phyloP scores from a whole-genome alignment of 1,284 basidiomycete genomes.

The Trametes pubescens region DNA sequence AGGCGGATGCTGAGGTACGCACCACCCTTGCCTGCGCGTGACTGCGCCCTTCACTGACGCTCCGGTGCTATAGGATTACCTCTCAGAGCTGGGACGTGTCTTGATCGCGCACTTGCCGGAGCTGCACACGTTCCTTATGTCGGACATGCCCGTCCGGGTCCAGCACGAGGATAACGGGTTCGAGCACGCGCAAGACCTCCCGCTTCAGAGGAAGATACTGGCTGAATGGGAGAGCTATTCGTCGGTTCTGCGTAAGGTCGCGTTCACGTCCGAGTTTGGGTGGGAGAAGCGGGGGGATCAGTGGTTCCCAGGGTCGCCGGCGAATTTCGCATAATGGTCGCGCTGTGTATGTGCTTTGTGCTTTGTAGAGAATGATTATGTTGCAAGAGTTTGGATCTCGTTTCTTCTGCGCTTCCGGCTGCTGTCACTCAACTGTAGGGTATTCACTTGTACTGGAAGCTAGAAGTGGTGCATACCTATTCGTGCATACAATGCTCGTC shows the following conservation, averaged over 20 bases:
- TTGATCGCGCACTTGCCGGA: slow-evolving; percentile 12
- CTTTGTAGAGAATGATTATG: not conserved
- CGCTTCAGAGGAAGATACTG: slow-evolving; percentile 1
- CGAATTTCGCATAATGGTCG: not conserved
- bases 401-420: too few relatives aligned
- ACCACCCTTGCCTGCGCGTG: not conserved
- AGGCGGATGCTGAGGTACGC: not conserved
- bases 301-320: not conserved
- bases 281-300: slow-evolving; percentile 3
- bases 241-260: not conserved
- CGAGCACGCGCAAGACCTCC: not conserved
- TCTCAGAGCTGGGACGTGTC: not conserved
- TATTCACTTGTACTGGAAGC: too few relatives aligned
- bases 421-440: too few relatives aligned
- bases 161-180: not conserved
- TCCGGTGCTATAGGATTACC: not conserved
- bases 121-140: slow-evolving; percentile 11
- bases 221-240: not conserved
- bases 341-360: not conserved
- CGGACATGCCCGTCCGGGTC: not conserved
- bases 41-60: not conserved
- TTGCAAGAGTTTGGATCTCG: not conserved
- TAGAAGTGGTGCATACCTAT: not conserved
- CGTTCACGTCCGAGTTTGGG: slow-evolving; percentile 3
- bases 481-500: too few relatives aligned